Evolutionary conservation across 148 eudicot species (phyloP), one percentile per base, ranked within the genome.

Genomic region (Salicornia ramosissima): DNA sequence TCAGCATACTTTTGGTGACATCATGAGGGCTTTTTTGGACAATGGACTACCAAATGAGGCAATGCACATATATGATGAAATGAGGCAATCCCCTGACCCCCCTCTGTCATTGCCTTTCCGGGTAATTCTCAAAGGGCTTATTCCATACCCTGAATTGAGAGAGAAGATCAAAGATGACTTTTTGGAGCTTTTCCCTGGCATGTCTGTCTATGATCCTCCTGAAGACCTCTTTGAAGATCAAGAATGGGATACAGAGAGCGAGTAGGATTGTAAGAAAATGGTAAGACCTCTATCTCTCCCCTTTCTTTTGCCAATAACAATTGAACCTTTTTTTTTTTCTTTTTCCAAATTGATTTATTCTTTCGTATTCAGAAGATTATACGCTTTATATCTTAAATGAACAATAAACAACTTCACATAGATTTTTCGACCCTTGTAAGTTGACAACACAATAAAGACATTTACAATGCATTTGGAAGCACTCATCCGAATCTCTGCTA

Each of bases 1-100:
- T 78, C 97, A 91, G 77, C 99, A 91, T 73, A 91, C 99, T 0
- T 95, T 95, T 63, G 99, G 99, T 16, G 97, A 91, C 80, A 83
- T 95, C 34, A 57, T 91, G 6, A 86, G 99, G 83, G 91, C 88
- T 5, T 95, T 88, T 54, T 72, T 87, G 36, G 99, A 95, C 75
- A 72, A 80, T 59, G 97, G 87, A 54, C 71, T 86, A 69, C 96
- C 91, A 0, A 47, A 73, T 15, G 90, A 87, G 69, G 99, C 97
- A 51, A 91, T 95, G 93, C 67, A 82, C 49, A 86, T 91, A 49
- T 95, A 95, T 28, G 85, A 87, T 42, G 93, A 95, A 77, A 95
- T 95, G 99, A 89, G 97, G 79, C 47, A 70, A 40, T 91, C 99
- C 29, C 91, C 96, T 15, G 99, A 95, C 19, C 91, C 83, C 9